A percentile compares a stretch with the other conserved stretches of the same genome.
Evolutionary conservation across 805 yeast species (phyloP).

Genomic region (Phaffomyces thermotolerans): DNA sequence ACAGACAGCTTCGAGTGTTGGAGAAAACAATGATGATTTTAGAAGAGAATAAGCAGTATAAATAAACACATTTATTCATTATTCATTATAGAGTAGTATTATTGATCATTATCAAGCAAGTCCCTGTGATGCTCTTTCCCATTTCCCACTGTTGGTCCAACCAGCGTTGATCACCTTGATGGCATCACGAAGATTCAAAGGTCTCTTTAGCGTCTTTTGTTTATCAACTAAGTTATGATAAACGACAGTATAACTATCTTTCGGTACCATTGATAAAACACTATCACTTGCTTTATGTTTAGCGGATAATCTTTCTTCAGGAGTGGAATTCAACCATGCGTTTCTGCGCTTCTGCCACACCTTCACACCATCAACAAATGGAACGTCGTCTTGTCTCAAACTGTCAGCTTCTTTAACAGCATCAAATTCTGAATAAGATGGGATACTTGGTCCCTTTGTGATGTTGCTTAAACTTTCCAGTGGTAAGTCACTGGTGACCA

Average conservation of each 20-base stretch:
- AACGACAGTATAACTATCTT: conserved; percentile 49
- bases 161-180: conserved; percentile 71
- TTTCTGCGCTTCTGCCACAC: conserved; percentile 66
- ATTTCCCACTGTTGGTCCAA: conserved; percentile 73
- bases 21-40: conserved; percentile 46
- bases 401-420: conserved; percentile 22
- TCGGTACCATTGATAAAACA: conserved; percentile 29
- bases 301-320: conserved; percentile 13
- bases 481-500: background rate
- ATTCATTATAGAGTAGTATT: background rate
- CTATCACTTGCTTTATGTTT: conserved; percentile 18
- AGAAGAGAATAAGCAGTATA: conserved; percentile 20
- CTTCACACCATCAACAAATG: conserved; percentile 45
- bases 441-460: too few species aligned
- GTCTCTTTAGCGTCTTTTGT: conserved; percentile 56
- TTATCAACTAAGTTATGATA: conserved; percentile 67
- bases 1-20: conserved; percentile 63
- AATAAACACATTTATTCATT: background rate
- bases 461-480: too few species aligned
- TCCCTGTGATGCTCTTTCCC: conserved; percentile 49
- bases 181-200: conserved; percentile 69
- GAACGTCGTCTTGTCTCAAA: conserved; percentile 12
- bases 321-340: conserved; percentile 53
- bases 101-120: conserved; percentile 13
- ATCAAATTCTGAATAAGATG: conserved; percentile 19